These are phyloP conservation scores for Hirschioporus abietinus DNA, from an alignment of 768 basidiomycete species.

Conservation along the genomic window DNA sequence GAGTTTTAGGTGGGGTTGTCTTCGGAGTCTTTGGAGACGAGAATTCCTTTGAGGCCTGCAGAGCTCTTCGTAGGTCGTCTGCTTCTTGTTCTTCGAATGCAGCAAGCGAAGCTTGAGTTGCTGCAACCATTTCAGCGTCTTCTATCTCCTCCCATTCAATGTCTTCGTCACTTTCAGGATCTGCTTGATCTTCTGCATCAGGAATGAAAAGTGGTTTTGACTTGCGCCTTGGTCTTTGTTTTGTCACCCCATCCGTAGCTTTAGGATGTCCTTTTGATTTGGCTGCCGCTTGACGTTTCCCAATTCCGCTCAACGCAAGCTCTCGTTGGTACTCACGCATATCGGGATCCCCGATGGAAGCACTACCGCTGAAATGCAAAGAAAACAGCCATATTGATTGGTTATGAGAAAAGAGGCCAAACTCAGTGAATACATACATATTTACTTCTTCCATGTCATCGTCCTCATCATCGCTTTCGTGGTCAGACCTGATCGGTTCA, in stretches of 20 bases:
- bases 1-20: slow-evolving; percentile 11
- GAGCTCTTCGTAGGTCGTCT: slow-evolving; percentile 21
- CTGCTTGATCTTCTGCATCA: slow-evolving; percentile 41
- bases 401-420: not conserved
- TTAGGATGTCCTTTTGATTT: not conserved
- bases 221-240: slow-evolving; percentile 29
- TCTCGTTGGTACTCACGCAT: slow-evolving; percentile 55
- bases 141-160: slow-evolving; percentile 38
- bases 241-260: slow-evolving; percentile 16
- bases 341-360: slow-evolving; percentile 47
- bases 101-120: slow-evolving; percentile 57
- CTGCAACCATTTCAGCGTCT: slow-evolving; percentile 54
- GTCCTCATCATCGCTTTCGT: slow-evolving; percentile 38
- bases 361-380: slow-evolving; percentile 26
- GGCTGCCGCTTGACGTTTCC: slow-evolving; percentile 35
- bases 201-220: slow-evolving; percentile 47
- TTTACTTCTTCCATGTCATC: slow-evolving; percentile 78
- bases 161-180: slow-evolving; percentile 17
- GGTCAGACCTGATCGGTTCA: slow-evolving; percentile 24
- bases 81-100: slow-evolving; percentile 44
- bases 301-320: slow-evolving; percentile 58
- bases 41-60: slow-evolving; percentile 23
- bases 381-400: slow-evolving; percentile 5
- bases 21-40: not conserved
- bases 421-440: slow-evolving; percentile 42